phyloP scores from a whole-genome alignment of 2,329 filamentous ascomycete genomes.

The Lasiodiplodia sp. region DNA sequence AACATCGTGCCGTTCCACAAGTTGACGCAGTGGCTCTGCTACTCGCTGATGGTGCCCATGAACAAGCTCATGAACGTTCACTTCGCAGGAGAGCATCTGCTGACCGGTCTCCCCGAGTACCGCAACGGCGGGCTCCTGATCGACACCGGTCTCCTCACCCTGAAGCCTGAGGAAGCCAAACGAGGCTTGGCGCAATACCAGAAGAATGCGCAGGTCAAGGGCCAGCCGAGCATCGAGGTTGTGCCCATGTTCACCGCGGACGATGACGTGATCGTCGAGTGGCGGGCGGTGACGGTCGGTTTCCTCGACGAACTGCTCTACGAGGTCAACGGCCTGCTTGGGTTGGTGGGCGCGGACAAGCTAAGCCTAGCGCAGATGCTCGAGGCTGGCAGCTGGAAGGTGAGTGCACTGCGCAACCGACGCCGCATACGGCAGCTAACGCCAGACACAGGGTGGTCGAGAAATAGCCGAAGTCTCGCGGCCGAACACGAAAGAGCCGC shows the following conservation, averaged over 20 bases:
- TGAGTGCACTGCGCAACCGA: slow-evolving; percentile 52
- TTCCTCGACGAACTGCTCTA: slow-evolving; percentile 74
- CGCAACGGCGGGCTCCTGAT: slow-evolving; percentile 90
- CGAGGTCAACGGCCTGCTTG: slow-evolving; percentile 73
- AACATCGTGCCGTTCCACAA: slow-evolving; percentile 92
- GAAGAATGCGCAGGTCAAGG: slow-evolving; percentile 74
- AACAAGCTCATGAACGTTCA: slow-evolving; percentile 79
- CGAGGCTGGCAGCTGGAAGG: slow-evolving; percentile 98
- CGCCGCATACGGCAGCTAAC: slow-evolving; percentile 37
- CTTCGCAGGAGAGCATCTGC: slow-evolving; percentile 81
- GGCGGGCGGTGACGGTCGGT: slow-evolving; percentile 77
- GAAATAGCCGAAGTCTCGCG: slow-evolving; percentile 95
- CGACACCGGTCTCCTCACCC: slow-evolving; percentile 79
- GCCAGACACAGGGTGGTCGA: slow-evolving; percentile 73
- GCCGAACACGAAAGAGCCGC: slow-evolving; percentile 94
- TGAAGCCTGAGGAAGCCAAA: slow-evolving; percentile 74
- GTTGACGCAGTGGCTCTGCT: slow-evolving; percentile 92
- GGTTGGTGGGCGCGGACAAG: slow-evolving; percentile 71
- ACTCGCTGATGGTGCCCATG: slow-evolving; percentile 94
- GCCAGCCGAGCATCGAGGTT: slow-evolving; percentile 75
- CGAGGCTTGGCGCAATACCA: slow-evolving; percentile 75
- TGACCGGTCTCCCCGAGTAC: slow-evolving; percentile 91
- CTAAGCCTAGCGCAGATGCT: slow-evolving; percentile 86
- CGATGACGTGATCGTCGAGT: slow-evolving; percentile 82
- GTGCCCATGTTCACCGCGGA: slow-evolving; percentile 76